These are phyloP conservation scores for Daldinia decipiens DNA, from an alignment of 495 filamentous ascomycete genomes.

Conservation along the genomic window DNA sequence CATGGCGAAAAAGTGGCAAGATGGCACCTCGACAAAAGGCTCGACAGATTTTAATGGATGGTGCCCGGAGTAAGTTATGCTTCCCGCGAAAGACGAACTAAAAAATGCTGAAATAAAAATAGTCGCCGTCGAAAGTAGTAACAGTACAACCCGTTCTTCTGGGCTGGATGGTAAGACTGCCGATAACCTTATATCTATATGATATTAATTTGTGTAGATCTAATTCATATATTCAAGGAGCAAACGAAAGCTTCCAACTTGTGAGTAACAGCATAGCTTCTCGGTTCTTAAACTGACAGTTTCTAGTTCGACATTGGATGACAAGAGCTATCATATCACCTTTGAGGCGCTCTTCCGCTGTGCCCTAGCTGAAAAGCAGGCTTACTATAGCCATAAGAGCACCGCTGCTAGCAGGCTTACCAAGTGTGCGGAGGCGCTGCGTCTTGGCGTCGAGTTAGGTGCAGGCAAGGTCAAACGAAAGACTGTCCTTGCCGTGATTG, in stretches of 20 bases:
- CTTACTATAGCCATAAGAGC: slow-evolving; percentile 66
- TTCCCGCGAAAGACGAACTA: background rate
- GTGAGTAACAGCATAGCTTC: slow-evolving; percentile 53
- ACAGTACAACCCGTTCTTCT: slow-evolving; percentile 40
- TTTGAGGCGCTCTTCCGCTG: slow-evolving; percentile 83
- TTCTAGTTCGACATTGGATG: slow-evolving; percentile 57
- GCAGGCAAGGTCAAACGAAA: slow-evolving; percentile 74
- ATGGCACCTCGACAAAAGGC: slow-evolving; percentile 37
- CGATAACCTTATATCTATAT: background rate
- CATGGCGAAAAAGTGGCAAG: slow-evolving; percentile 15
- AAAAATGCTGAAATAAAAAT: slow-evolving; percentile 25
- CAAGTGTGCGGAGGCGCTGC: slow-evolving; percentile 75
- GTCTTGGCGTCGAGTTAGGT: slow-evolving; percentile 74
- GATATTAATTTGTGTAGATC: slow-evolving; percentile 39
- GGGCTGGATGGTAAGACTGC: slow-evolving; percentile 50
- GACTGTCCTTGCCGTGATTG: slow-evolving; percentile 78
- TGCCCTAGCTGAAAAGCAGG: slow-evolving; percentile 70
- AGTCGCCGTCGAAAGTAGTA: slow-evolving; percentile 47
- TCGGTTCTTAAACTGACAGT: slow-evolving; percentile 33
- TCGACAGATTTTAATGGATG: slow-evolving; percentile 40
- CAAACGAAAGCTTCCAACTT: slow-evolving; percentile 66
- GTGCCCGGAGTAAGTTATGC: slow-evolving; percentile 34
- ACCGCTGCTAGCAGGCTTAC: slow-evolving; percentile 68
- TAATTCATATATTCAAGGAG: slow-evolving; percentile 71
- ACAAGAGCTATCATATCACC: slow-evolving; percentile 82